Conservation (phyloP, 179 eudicot species). For the Spinacia oleracea region DNA sequence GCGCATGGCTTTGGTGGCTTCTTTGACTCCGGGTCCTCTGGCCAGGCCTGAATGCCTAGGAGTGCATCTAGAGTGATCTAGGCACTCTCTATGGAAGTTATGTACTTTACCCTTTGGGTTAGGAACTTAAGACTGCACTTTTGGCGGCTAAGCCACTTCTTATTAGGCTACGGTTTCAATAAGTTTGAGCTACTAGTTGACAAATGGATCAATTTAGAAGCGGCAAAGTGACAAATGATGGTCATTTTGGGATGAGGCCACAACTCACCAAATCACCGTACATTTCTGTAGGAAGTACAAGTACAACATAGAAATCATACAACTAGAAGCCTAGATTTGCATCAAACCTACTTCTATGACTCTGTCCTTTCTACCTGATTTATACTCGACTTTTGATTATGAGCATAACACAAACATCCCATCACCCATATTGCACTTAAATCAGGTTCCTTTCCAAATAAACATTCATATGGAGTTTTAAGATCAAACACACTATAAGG, state of each 20-base stretch:
- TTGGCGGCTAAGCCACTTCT: background rate
- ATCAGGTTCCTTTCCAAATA: no score
- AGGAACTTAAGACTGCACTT: background rate
- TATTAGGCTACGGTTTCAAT: no score
- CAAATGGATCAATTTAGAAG: no score
- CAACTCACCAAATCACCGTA: no score
- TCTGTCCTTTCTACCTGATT: no score
- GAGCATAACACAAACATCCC: no score
- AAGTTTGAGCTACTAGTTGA: no score
- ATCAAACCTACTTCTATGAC: no score
- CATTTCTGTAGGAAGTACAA: background rate
- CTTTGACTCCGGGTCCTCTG: background rate
- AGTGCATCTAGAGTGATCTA: background rate
- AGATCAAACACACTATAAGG: no score
- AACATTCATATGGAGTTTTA: no score
- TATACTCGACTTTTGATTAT: no score
- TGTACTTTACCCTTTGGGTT: background rate
- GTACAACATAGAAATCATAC: background rate
- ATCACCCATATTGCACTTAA: no score
- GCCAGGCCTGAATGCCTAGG: background rate
- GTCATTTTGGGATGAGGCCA: background rate
- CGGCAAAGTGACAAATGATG: background rate
- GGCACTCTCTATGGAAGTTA: background rate
- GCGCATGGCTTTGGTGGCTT: background rate
- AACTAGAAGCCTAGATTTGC: background rate